A percentile compares a stretch with the other conserved stretches of the same genome.
Conservation (phyloP, 2,329 filamentous ascomycete species). For the Zarea fungicola region DNA sequence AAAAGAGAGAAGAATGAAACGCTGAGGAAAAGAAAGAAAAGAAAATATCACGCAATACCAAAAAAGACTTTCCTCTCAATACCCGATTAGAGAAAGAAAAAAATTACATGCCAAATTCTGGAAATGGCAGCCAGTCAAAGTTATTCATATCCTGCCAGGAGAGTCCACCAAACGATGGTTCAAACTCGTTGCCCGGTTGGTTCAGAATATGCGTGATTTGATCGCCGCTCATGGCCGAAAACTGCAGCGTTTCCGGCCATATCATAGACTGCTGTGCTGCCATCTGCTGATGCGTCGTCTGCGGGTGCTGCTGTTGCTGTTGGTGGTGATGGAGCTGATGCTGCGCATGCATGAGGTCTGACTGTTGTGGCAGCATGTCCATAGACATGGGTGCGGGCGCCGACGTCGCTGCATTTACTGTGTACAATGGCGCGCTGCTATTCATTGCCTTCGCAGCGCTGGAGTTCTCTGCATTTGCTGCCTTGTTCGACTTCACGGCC, state of each 20-base stretch:
- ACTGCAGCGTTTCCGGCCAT: slow-evolving; percentile 51
- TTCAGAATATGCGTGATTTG: slow-evolving; percentile 63
- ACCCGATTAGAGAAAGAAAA: too few species aligned
- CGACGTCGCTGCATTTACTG: slow-evolving; percentile 3
- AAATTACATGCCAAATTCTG: slow-evolving; percentile 35
- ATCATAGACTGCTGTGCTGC: slow-evolving; percentile 23
- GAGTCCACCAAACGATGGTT: slow-evolving; percentile 48
- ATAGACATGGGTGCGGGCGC: not conserved
- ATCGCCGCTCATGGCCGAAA: slow-evolving; percentile 65
- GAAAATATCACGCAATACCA: too few species aligned
- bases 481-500: slow-evolving; percentile 22
- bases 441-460: not conserved
- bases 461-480: slow-evolving; percentile 12
- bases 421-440: not conserved
- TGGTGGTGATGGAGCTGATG: slow-evolving; percentile 4
- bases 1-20: too few species aligned
- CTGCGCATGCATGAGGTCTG: slow-evolving; percentile 9
- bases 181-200: slow-evolving; percentile 55
- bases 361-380: not conserved
- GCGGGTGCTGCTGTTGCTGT: slow-evolving; percentile 16
- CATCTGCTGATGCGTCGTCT: slow-evolving; percentile 17
- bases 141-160: slow-evolving; percentile 55
- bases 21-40: too few species aligned
- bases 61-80: too few species aligned
- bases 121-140: slow-evolving; percentile 53